phyloP scores from a whole-genome alignment of 1,284 basidiomycete species.

The Mycena sp. region DNA sequence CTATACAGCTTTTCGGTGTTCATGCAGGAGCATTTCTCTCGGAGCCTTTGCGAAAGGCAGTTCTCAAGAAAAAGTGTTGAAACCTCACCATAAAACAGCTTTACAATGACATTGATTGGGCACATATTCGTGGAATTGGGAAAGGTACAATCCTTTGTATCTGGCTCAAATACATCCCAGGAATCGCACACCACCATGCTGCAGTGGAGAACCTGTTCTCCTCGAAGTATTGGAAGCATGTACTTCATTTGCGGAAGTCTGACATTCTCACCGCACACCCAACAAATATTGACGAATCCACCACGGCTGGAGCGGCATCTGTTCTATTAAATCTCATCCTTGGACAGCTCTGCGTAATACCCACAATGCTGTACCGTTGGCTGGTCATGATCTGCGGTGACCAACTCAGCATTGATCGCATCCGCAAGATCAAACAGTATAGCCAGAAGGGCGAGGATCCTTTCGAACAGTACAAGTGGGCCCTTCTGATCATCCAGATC shows the following conservation, averaged over 20 bases:
- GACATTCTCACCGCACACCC: conserved; percentile 6
- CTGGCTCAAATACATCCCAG: conserved; percentile 25
- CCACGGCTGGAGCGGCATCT: conserved; percentile 1
- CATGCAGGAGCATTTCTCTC: conserved; percentile 1
- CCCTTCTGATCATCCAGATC: conserved; percentile 12
- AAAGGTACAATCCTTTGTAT: not conserved
- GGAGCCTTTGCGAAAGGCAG: not conserved
- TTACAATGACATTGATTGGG: conserved; percentile 22
- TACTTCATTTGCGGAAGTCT: conserved; percentile 15
- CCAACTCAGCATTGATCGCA: conserved; percentile 28
- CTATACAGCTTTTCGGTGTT: conserved; percentile 29
- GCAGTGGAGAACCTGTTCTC: conserved; percentile 14
- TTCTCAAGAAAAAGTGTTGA: not conserved
- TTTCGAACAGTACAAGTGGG: conserved; percentile 16
- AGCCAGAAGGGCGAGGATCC: conserved; percentile 2
- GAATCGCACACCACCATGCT: not conserved
- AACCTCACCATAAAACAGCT: conserved; percentile 12
- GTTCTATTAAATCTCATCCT: conserved; percentile 21
- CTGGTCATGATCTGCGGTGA: conserved; percentile 28
- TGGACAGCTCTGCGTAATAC: conserved; percentile 19
- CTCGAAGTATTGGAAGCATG: conserved; percentile 1
- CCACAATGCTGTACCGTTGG: not conserved
- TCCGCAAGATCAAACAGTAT: conserved; percentile 24
- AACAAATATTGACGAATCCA: conserved; percentile 26
- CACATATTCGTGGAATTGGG: conserved; percentile 22